Percentiles rank a stretch among this genome's conserved stretches.
phyloP scores from a whole-genome alignment of 139 green algal species.

The Micromonas pusilla region DNA sequence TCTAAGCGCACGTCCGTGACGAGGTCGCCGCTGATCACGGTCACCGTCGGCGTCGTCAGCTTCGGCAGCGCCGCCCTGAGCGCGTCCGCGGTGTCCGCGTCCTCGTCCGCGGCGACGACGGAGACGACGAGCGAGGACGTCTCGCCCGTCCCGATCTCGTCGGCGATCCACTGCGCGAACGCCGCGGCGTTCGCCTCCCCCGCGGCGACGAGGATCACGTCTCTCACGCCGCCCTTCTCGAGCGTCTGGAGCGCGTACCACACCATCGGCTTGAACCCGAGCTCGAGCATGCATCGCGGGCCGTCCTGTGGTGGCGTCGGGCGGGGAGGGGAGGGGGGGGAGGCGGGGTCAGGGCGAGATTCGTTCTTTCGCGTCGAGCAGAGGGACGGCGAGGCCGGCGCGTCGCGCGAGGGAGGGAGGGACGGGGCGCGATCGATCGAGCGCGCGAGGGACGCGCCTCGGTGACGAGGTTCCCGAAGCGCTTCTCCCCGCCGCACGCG shows the following conservation, averaged over 20 bases:
- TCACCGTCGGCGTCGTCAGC: not conserved
- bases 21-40: not conserved
- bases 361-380: too few relatives aligned
- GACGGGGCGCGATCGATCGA: too few relatives aligned
- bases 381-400: too few relatives aligned
- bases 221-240: not conserved
- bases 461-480: not conserved
- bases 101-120: not conserved
- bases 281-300: not conserved
- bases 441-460: too few relatives aligned
- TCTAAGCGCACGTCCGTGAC: slow-evolving; percentile 10
- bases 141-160: not conserved
- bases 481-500: not conserved
- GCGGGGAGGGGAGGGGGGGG: too few relatives aligned
- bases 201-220: not conserved
- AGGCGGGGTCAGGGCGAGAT: too few relatives aligned
- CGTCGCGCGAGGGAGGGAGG: too few relatives aligned
- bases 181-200: not conserved
- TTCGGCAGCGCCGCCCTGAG: not conserved
- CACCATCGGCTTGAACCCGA: not conserved
- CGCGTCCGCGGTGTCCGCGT: not conserved
- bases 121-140: too few relatives aligned
- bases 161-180: not conserved
- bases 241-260: not conserved
- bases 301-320: too few relatives aligned